Base-by-base conservation (phyloP, 371 early-diverging fungal species). In the Dichotomocladium elegans region DNA sequence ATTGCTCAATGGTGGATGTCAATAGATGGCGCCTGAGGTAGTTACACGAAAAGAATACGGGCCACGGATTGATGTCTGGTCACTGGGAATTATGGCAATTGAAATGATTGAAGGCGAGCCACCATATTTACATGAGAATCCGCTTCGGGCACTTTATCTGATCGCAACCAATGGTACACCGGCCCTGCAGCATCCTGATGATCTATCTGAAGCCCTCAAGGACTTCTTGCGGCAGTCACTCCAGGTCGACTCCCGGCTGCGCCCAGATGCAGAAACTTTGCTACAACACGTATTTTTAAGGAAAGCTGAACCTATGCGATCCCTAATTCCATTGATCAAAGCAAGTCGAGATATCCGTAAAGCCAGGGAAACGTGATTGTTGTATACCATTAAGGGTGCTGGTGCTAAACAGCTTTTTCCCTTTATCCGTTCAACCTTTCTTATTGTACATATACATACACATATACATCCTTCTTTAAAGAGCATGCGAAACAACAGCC, bases 101-200 rank as follows among this genome's bases (percentile, higher is more conserved):
- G 96, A 97, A 72, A 89, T 94, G 89, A 69, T 92, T 28, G 89
- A 93, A 66, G 91, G 93, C 4, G 94, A 94, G 58, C 95, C 96
- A n/a, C 99, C 99, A n/a, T 99, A 96, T 61, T 72, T 96, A 47
- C 88, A 94, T 53, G 95, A 94, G 59, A 89, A 93, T 55, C 93
- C 94, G 27, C 74, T 94, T 19, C 79, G 91, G 55, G 97, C 97
- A 12, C 79, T 96, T 14, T 95, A 94, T 63, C 68, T 96, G 57
- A 96, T 96, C 70, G 96, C 95, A 4, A 96, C 95, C 27, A 97
- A 94, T 57, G 98, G 98, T 15, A 96, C 96, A 5, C 98, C 96
- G 10, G 80, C 80, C 48, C 68, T 98, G 14, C 90, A 95, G 66
- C 85, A 93, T 54, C 95, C 95, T 1, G 94, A 93, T 41, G 85